Base-by-base conservation (phyloP, 495 filamentous ascomycete species). In the Lophiostoma macrostomum region DNA sequence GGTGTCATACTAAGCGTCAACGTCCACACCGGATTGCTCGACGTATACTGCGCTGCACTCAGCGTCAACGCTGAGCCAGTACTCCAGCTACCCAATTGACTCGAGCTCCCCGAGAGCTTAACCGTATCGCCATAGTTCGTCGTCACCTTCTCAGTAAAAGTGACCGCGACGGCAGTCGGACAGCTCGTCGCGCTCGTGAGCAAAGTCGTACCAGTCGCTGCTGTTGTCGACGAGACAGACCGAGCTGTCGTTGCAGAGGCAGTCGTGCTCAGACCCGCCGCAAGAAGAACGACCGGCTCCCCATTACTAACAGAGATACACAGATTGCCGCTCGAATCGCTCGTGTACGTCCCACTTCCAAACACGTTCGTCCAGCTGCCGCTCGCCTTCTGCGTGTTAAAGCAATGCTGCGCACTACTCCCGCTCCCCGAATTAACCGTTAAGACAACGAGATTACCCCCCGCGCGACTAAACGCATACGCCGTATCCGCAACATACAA, bases 41-140 rank as follows among this genome's bases (percentile, higher is more conserved):
- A 52, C 1, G 78, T 80, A 56, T 87, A 88, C 4, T 69, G 46
- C 19, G 60, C 64, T 1, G 83, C 75, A 25, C 69, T 75, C 18
- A 88, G 68, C 0, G 77, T 59, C 0, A 85, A 38, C 0, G 75
- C 81, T 28, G 65, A 69, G 39, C 43, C 56, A 0, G 77, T 70
- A 46, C 77, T 66, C 83, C 82, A 87, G 48, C 58, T 67, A 4
- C 82, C 84, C 13, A 88, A 73, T 25, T 68, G 65, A 0, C 71
- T 41, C 48, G 75, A 73, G 30, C 73, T 78, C 10, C 84, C 84
- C 0, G 73, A 69, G 13, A 87, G 50, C 56, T 76, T 76, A 62
- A 87, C 70, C 11, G 71, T 78, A 66, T 86, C 75, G n/a, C 83
- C 84, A 20, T 63, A 82, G 0, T 35, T 54, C 0, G 84, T 87